These are phyloP conservation scores for Lodderomyces metapsilosis DNA, from an alignment of 1,139 yeast species.

Conservation along the genomic window DNA sequence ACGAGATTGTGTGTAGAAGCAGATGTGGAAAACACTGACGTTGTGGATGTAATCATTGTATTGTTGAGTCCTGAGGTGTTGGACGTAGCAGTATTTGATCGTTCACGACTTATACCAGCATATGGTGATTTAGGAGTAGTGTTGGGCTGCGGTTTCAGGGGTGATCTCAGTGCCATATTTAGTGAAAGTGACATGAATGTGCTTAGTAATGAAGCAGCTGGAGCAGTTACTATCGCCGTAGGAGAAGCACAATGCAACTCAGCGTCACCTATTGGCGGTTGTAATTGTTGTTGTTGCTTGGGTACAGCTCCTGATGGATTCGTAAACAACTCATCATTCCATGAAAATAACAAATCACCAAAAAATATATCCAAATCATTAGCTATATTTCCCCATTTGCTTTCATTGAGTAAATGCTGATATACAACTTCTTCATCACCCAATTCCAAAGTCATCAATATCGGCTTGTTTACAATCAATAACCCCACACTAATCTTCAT, in stretches of 20 bases:
- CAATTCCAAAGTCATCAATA: conserved; percentile 43
- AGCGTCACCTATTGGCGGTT: background rate
- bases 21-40: conserved; percentile 4
- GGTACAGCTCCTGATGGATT: conserved; percentile 1
- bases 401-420: conserved; percentile 59
- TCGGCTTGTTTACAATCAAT: conserved; percentile 49
- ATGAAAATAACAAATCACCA: conserved; percentile 37
- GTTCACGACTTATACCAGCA: conserved; percentile 11
- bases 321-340: conserved; percentile 35
- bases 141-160: conserved; percentile 9
- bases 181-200: background rate
- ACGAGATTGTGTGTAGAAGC: conserved; percentile 15
- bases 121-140: background rate
- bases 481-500: conserved; percentile 61
- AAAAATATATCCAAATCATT: conserved; percentile 47
- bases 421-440: conserved; percentile 61
- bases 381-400: conserved; percentile 52
- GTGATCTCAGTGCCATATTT: conserved; percentile 1
- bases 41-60: conserved; percentile 1
- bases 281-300: background rate
- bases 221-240: background rate
- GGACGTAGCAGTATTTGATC: conserved; percentile 16
- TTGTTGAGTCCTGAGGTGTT: conserved; percentile 3
- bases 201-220: background rate
- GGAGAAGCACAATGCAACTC: background rate